phyloP scores from a whole-genome alignment of 805 yeast species.

The Zygosaccharomyces kombuchaensis region DNA sequence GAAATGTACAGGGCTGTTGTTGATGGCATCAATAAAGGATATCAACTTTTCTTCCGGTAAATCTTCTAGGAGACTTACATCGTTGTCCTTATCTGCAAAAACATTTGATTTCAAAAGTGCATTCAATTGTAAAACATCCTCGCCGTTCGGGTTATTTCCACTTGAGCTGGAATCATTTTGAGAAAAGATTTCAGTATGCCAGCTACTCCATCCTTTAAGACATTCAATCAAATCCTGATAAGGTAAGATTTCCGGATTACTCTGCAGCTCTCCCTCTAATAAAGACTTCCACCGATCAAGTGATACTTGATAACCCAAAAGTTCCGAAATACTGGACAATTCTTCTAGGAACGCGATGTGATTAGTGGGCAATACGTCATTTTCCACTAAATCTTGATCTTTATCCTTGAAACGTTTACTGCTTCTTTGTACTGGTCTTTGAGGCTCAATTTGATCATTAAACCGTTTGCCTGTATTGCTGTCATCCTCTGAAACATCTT shows the following conservation, averaged over 20 bases:
- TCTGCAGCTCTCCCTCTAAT: not conserved
- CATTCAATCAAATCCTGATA: conserved; percentile 33
- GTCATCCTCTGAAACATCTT: conserved; percentile 14
- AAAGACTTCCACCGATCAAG: conserved; percentile 1
- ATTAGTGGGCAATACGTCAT: conserved; percentile 3
- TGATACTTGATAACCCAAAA: conserved; percentile 9
- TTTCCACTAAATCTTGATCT: conserved; percentile 20
- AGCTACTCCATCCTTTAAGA: conserved; percentile 36
- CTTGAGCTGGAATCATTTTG: conserved; percentile 17
- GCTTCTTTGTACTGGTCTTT: conserved; percentile 32
- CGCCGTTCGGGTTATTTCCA: conserved; percentile 8
- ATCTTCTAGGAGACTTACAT: conserved; percentile 15
- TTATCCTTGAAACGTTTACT: conserved; percentile 40
- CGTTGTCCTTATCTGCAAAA: conserved; percentile 20
- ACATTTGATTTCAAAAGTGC: conserved; percentile 33
- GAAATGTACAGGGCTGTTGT: conserved; percentile 32
- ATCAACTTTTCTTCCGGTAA: conserved; percentile 15
- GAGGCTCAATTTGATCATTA: conserved; percentile 18
- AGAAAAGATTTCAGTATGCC: conserved; percentile 32
- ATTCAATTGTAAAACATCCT: conserved; percentile 25
- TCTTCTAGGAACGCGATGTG: conserved; percentile 18
- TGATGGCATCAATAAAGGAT: conserved; percentile 28
- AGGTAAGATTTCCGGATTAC: conserved; percentile 1
- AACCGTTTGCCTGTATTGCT: conserved; percentile 15
- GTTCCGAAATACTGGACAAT: conserved; percentile 11